Evolutionary conservation across 2,329 filamentous ascomycete genomes (phyloP).

Genomic region (Ciborinia camelliae): DNA sequence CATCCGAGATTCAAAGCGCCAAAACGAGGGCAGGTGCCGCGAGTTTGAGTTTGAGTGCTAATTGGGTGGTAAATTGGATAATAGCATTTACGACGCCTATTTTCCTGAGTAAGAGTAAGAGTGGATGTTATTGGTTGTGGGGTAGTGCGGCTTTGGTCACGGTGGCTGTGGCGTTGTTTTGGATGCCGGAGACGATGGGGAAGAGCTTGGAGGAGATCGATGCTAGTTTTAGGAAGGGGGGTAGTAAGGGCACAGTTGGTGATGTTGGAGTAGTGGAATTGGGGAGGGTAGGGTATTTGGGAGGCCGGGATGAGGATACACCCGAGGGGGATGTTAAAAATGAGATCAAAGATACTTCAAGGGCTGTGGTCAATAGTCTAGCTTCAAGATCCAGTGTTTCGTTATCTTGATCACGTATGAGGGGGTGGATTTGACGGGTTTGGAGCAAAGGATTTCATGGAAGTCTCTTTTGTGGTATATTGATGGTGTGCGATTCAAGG

Average conservation of each 20-base stretch:
- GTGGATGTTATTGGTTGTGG: slow-evolving; percentile 35
- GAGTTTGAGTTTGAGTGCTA: slow-evolving; percentile 47
- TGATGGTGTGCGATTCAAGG: not conserved
- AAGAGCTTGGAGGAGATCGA: slow-evolving; percentile 31
- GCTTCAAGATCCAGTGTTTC: not conserved
- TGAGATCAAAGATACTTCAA: not conserved
- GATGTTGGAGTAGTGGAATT: not conserved
- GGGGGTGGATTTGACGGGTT: not conserved
- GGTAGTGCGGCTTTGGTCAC: slow-evolving; percentile 41
- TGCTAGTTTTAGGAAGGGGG: slow-evolving; percentile 22
- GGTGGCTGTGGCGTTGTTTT: slow-evolving; percentile 24
- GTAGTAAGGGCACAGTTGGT: not conserved
- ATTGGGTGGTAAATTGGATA: slow-evolving; percentile 40
- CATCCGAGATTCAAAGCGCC: slow-evolving; percentile 55
- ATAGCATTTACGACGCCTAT: slow-evolving; percentile 39
- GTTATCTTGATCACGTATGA: not conserved
- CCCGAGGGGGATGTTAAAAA: not conserved
- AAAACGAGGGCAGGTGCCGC: slow-evolving; percentile 53
- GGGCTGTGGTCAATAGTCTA: not conserved
- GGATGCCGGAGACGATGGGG: slow-evolving; percentile 36
- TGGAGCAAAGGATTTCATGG: not conserved
- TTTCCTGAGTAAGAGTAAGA: slow-evolving; percentile 30
- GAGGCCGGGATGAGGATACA: not conserved
- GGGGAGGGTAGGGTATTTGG: not conserved
- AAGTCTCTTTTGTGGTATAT: not conserved